Conservation (phyloP, 768 basidiomycete genomes). For the Suillus brevipes region DNA sequence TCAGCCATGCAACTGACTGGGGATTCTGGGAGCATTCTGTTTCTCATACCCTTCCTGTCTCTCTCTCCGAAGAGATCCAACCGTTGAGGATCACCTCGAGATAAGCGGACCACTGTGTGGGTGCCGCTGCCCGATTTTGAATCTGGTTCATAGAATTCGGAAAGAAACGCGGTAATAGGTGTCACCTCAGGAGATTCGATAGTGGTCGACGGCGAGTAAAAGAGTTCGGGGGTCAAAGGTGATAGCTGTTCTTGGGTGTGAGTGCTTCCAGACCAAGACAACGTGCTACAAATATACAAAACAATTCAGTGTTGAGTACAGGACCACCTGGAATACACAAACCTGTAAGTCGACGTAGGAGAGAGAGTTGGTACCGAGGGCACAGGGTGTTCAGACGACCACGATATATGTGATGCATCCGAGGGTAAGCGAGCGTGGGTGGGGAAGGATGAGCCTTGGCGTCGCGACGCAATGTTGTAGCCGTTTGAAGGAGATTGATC, state of each 20-base stretch:
- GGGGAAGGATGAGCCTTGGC: not conserved
- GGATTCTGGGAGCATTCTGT: not conserved
- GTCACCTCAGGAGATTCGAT: constrained; percentile 16
- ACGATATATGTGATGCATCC: not conserved
- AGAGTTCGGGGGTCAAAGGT: constrained; percentile 24
- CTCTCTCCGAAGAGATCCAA: not conserved
- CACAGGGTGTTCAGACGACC: constrained; percentile 5
- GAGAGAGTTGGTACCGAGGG: constrained; percentile 21
- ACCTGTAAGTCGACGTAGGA: constrained; percentile 30
- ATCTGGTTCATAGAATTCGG: constrained; percentile 12
- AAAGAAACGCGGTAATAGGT: constrained; percentile 10
- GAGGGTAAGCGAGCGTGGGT: not conserved
- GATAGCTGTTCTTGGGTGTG: constrained; percentile 13
- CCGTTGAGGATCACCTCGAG: not conserved
- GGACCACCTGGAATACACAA: not conserved
- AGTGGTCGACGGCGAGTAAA: constrained; percentile 7
- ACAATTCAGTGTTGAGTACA: not conserved
- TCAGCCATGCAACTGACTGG: not conserved
- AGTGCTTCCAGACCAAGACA: constrained; percentile 19
- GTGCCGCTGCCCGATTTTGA: not conserved
- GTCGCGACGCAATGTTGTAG: not conserved
- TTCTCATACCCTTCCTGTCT: not conserved
- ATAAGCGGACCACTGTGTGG: not conserved
- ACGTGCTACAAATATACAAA: constrained; percentile 5
- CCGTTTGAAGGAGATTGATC: not conserved